Evolutionary conservation across 306 rosid species (phyloP), one percentile per base, ranked within the genome.

Genomic region (Urtica urens): DNA sequence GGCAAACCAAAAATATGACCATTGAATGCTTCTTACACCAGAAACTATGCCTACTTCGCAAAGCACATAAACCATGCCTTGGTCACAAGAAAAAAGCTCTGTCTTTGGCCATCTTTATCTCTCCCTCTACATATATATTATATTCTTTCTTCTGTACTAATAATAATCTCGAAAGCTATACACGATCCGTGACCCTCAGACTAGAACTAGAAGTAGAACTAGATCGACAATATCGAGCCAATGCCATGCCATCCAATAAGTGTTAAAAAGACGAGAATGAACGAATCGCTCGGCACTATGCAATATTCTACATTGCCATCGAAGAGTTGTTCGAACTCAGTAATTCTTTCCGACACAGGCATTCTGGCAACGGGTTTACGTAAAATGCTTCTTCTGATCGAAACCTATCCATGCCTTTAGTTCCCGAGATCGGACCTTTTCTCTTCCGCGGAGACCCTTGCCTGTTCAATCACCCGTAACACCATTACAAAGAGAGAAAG

Each of bases 351-450:
- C 51, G 74, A 70, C 97, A 84, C 50, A 90, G 56, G 74, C 99
- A 90, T 63, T 75, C 95, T 0, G 99, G 95, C 58, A 75, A 71
- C 59, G 99, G 94, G 58, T 90, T 85, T 28, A 83, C 78, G 48
- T 85, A 90, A 63, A 81, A 90, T 15, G 95, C 63, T 73, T 90
- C 95, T 73, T 90, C 99, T 16, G 90, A 85, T 3, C 97, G 95
- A 66, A 90, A 85, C 51, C 97, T 84, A 23, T 84, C 87, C 49
- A 60, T 60, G 16, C 95, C 99, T 72, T 53, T 90, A 25, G 95
- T 85, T 63, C 99, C 99, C 9, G 94, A 51, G 62, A 77, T 63
- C 10, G 95, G 95, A 17, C 99, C 99, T 67, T 71, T 84, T 69
- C 99, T 90, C 74, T 81, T 90, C 70, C 85, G 72, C 1, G 83